Conservation (phyloP, 2,329 filamentous ascomycete genomes). For the Diplodia seriata region DNA sequence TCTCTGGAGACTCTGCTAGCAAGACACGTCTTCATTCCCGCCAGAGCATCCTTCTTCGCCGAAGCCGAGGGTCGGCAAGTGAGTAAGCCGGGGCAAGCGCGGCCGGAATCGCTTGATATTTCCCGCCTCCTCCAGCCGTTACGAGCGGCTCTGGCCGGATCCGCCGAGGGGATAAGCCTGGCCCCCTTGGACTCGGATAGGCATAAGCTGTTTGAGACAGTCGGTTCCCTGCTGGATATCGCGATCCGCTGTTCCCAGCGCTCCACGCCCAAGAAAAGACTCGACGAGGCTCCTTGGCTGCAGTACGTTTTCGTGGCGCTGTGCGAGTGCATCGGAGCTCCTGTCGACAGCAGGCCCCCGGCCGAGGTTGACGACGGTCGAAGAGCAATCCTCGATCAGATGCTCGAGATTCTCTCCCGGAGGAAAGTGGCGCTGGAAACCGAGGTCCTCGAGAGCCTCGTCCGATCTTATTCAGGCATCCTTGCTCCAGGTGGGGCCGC, state of each 20-base stretch:
- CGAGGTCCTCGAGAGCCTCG: conserved; percentile 41
- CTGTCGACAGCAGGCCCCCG: conserved; percentile 38
- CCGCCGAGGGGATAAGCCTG: not conserved
- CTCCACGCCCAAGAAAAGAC: conserved; percentile 49
- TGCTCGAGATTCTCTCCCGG: conserved; percentile 39
- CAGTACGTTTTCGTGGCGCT: conserved; percentile 50
- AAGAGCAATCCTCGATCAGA: conserved; percentile 38
- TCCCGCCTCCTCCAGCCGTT: conserved; percentile 18
- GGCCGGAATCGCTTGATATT: conserved; percentile 36
- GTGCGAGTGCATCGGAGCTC: conserved; percentile 44
- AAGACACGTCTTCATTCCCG: conserved; percentile 52
- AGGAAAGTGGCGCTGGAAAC: conserved; percentile 41
- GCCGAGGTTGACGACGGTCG: conserved; percentile 9
- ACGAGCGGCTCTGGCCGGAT: conserved; percentile 1
- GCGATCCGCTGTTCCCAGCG: conserved; percentile 51
- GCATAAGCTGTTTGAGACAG: conserved; percentile 20
- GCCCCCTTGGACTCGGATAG: conserved; percentile 19
- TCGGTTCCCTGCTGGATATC: conserved; percentile 48
- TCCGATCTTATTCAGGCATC: conserved; percentile 45
- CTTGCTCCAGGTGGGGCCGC: not conserved
- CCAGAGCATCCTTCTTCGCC: conserved; percentile 48
- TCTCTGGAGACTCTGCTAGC: conserved; percentile 49
- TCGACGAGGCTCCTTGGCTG: conserved; percentile 54
- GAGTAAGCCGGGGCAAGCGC: conserved; percentile 14
- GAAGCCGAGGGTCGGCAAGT: conserved; percentile 25